These are phyloP conservation scores for Cladosporium sp. DNA, from an alignment of 2,329 filamentous ascomycete genomes.

Conservation along the genomic window DNA sequence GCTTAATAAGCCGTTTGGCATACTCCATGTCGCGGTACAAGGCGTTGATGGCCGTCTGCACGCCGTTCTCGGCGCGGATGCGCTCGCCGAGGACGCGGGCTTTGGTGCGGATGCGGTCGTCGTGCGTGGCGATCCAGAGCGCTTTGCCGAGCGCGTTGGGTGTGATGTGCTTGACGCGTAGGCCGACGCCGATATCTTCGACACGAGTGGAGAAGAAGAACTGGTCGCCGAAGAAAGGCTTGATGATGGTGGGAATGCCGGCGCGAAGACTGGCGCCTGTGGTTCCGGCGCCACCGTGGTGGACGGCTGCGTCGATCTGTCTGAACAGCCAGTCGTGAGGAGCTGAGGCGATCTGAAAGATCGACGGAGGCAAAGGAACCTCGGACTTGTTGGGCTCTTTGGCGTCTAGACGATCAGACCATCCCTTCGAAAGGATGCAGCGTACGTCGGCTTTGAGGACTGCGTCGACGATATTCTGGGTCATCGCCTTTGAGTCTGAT, in stretches of 20 bases:
- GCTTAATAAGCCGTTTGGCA: slow-evolving; percentile 75
- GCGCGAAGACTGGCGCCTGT: slow-evolving; percentile 89
- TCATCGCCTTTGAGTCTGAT: slow-evolving; percentile 80
- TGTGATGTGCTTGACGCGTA: slow-evolving; percentile 84
- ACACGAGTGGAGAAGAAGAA: slow-evolving; percentile 91
- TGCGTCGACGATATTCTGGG: slow-evolving; percentile 86
- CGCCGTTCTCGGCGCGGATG: slow-evolving; percentile 87
- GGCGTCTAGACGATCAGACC: slow-evolving; percentile 77
- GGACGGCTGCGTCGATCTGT: slow-evolving; percentile 88
- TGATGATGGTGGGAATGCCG: slow-evolving; percentile 88
- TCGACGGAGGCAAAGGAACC: slow-evolving; percentile 70
- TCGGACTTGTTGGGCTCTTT: slow-evolving; percentile 57
- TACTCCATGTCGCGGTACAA: slow-evolving; percentile 96
- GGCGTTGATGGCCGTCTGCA: slow-evolving; percentile 82
- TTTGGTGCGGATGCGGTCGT: slow-evolving; percentile 85
- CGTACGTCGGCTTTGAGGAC: slow-evolving; percentile 88
- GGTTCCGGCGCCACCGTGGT: slow-evolving; percentile 92
- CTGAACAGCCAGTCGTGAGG: slow-evolving; percentile 96
- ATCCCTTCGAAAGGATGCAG: slow-evolving; percentile 93
- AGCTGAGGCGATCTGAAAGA: slow-evolving; percentile 81
- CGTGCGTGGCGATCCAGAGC: slow-evolving; percentile 86
- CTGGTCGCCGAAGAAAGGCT: slow-evolving; percentile 96
- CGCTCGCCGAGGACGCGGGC: slow-evolving; percentile 76
- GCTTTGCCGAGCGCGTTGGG: slow-evolving; percentile 80
- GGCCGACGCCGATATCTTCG: slow-evolving; percentile 88